Evolutionary conservation across 805 yeast species (phyloP).

Genomic region (Metschnikowia arizonensis): DNA sequence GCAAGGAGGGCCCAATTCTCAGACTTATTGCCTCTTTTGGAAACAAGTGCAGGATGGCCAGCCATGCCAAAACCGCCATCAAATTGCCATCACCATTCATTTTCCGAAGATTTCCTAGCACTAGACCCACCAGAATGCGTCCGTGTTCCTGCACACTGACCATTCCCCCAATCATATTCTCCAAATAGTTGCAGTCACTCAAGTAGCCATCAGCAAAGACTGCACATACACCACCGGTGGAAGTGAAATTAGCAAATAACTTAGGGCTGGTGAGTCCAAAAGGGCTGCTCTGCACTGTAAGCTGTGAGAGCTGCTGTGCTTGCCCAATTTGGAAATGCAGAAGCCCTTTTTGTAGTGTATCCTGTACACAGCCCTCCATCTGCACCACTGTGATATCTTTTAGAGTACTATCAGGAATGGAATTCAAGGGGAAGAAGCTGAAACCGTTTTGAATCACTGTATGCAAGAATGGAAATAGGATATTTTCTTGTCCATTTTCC

Average conservation of each 20-base stretch:
- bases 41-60: not conserved
- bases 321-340: not conserved
- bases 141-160: slow-evolving; percentile 11
- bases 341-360: not conserved
- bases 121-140: slow-evolving; percentile 28
- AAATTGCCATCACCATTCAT: slow-evolving; percentile 46
- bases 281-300: slow-evolving; percentile 11
- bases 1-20: too few relatives aligned
- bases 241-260: slow-evolving; percentile 12
- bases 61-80: slow-evolving; percentile 19
- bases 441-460: slow-evolving; percentile 7
- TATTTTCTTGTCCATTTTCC: not conserved
- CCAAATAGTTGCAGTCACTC: slow-evolving; percentile 41
- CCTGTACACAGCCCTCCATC: not conserved
- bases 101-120: slow-evolving; percentile 36
- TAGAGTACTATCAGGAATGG: not conserved
- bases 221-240: slow-evolving; percentile 20
- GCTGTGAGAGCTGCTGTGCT: not conserved
- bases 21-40: not conserved
- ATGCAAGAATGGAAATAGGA: not conserved
- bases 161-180: slow-evolving; percentile 44
- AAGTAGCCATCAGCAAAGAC: slow-evolving; percentile 22
- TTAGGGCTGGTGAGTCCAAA: slow-evolving; percentile 13
- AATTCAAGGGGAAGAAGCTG: slow-evolving; percentile 10
- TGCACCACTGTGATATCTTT: not conserved